phyloP scores from a whole-genome alignment of 129 eudicot genomes.

The Flaveria brownii region DNA sequence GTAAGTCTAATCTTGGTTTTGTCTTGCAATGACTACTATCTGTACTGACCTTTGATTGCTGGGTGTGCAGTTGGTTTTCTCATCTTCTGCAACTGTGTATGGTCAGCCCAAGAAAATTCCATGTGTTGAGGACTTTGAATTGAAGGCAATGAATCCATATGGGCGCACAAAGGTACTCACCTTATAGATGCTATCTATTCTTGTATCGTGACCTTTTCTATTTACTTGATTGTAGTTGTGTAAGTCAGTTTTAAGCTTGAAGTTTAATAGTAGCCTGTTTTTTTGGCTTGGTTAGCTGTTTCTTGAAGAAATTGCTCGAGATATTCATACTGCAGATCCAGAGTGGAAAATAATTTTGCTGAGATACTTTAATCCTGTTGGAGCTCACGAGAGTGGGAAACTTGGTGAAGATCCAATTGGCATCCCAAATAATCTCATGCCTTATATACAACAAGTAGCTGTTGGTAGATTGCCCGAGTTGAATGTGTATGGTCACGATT shows the following conservation, averaged over 20 bases:
- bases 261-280: background rate
- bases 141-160: conserved; percentile 93
- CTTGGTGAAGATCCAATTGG: conserved; percentile 99
- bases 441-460: conserved; percentile 93
- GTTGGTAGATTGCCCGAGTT: conserved; percentile 93
- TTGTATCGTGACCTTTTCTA: background rate
- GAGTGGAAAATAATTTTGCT: conserved; percentile 82
- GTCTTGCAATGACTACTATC: background rate
- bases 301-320: conserved; percentile 93
- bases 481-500: conserved; percentile 93
- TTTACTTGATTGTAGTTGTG: conserved; percentile 14
- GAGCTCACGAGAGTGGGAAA: conserved; percentile 93
- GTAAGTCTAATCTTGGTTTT: conserved; percentile 13
- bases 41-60: conserved; percentile 2
- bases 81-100: conserved; percentile 97
- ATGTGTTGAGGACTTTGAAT: conserved; percentile 75
- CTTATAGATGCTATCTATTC: background rate
- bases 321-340: conserved; percentile 65
- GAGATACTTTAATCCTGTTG: conserved; percentile 95
- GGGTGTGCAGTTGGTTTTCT: conserved; percentile 81
- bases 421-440: conserved; percentile 97
- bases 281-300: conserved; percentile 49
- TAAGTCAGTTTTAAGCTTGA: conserved; percentile 4
- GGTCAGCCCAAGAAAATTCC: conserved; percentile 95
- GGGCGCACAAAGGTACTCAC: conserved; percentile 90